A percentile compares a stretch with the other conserved stretches of the same genome.
These are phyloP conservation scores for Penicillium silybi DNA, from an alignment of 495 filamentous ascomycete species.

Conservation along the genomic window DNA sequence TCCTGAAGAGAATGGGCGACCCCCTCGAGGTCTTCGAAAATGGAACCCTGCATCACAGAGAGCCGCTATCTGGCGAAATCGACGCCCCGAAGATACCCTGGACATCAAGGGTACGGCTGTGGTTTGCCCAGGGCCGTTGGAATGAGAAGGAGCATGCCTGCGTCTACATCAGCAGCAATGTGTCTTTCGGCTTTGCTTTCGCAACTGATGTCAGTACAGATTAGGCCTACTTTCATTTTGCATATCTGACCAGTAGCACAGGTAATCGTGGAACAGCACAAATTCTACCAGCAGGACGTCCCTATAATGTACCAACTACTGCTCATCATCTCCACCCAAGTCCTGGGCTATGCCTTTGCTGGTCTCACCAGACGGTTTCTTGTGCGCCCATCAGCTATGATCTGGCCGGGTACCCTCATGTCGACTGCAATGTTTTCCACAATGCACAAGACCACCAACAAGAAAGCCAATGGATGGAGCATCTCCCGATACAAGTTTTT, in stretches of 20 bases:
- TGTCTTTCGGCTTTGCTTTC: constrained; percentile 88
- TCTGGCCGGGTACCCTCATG: constrained; percentile 85
- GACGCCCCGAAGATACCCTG: constrained; percentile 6
- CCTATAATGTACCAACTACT: constrained; percentile 73
- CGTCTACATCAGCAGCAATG: constrained; percentile 85
- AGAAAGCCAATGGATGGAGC: constrained; percentile 74
- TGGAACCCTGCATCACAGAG: constrained; percentile 23
- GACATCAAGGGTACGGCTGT: constrained; percentile 47
- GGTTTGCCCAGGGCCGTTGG: constrained; percentile 77
- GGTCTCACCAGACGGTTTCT: constrained; percentile 73
- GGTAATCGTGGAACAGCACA: constrained; percentile 75
- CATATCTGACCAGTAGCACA: constrained; percentile 3
- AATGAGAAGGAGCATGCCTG: constrained; percentile 86
- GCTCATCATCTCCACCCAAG: constrained; percentile 78
- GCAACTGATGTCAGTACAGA: constrained; percentile 42
- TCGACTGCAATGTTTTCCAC: constrained; percentile 85
- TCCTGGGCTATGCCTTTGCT: constrained; percentile 79
- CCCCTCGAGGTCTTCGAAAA: constrained; percentile 50
- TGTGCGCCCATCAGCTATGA: constrained; percentile 50
- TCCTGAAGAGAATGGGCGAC: constrained; percentile 60
- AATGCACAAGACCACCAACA: constrained; percentile 77
- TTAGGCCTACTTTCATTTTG: background rate
- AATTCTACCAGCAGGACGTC: constrained; percentile 79
- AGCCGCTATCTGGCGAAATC: constrained; percentile 12
- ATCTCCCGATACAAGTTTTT: constrained; percentile 83